Evolutionary conservation across 208 protist species (phyloP), one percentile per base, ranked within the genome.

Genomic region (Leishmania martiniquensis): DNA sequence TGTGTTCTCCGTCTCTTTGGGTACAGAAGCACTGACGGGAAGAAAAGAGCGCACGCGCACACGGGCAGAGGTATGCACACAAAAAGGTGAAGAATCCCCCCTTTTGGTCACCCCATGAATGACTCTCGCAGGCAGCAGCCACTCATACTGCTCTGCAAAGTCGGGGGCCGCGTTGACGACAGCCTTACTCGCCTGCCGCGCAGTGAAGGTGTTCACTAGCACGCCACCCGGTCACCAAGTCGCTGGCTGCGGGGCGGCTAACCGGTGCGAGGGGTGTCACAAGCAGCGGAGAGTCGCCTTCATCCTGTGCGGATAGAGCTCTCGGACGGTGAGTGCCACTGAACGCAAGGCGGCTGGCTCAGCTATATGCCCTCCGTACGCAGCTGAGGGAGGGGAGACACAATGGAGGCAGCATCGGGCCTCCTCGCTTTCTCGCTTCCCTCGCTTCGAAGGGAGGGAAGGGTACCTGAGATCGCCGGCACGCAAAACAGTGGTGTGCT

Each of bases 71-170:
- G n/a, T n/a, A n/a, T n/a, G n/a, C n/a, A n/a, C n/a, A n/a, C n/a
- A n/a, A n/a, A n/a, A n/a, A n/a, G n/a, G n/a, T n/a, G n/a, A n/a
- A n/a, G n/a, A n/a, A n/a, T n/a, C n/a, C n/a, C n/a, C n/a, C n/a
- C n/a, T n/a, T n/a, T n/a, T n/a, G n/a, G n/a, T n/a, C n/a, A n/a
- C n/a, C n/a, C n/a, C n/a, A n/a, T n/a, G n/a, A n/a, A n/a, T n/a
- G n/a, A n/a, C n/a, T n/a, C n/a, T n/a, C n/a, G n/a, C n/a, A n/a
- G n/a, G 6, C 29, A 51, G 7, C 49, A 47, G 62, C 62, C 62
- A 71, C 62, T 77, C 47, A 25, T 51, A 77, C 34, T 71, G 51
- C 32, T 69, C 74, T 32, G 32, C 32, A 34, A 34, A 37, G 67
- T 22, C 32, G 15, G 71, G 44, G 2, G 37, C 20, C 22, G 49